phyloP scores from a whole-genome alignment of 2,329 filamentous ascomycete genomes.

The Didymella arachidicola region DNA sequence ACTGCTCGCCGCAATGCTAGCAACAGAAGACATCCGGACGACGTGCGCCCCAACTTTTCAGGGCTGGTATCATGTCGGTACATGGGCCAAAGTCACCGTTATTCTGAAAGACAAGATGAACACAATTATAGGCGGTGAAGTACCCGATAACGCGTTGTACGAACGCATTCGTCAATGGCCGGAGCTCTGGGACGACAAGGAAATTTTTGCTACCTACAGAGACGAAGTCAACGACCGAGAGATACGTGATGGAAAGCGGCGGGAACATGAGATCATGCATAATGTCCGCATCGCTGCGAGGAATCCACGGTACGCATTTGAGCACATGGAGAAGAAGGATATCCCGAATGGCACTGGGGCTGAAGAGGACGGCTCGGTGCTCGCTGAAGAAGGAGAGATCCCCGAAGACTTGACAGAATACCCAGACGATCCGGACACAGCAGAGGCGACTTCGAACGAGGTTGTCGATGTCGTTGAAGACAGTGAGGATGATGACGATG shows the following conservation, averaged over 20 bases:
- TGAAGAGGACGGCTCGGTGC: conserved; percentile 18
- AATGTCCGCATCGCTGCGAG: conserved; percentile 43
- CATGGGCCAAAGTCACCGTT: conserved; percentile 82
- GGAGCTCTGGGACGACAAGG: conserved; percentile 44
- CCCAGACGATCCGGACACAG: conserved; percentile 40
- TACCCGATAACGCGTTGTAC: conserved; percentile 43
- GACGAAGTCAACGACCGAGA: conserved; percentile 39
- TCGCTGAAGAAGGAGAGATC: conserved; percentile 34
- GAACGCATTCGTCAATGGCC: conserved; percentile 45
- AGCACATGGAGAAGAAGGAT: conserved; percentile 37
- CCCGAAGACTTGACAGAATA: conserved; percentile 45
- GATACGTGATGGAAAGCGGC: conserved; percentile 32
- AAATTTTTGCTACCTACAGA: conserved; percentile 39
- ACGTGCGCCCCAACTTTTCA: conserved; percentile 61
- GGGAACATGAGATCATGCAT: conserved; percentile 46
- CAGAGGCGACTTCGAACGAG: conserved; percentile 34
- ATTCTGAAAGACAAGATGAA: conserved; percentile 87
- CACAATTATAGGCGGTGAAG: conserved; percentile 48
- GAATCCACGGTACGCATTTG: conserved; percentile 46
- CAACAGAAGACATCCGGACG: conserved; percentile 61
- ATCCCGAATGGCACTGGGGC: neutral
- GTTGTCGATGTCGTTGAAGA: conserved; percentile 26
- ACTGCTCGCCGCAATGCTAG: conserved; percentile 70
- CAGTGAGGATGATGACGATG: conserved; percentile 24
- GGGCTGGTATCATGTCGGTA: conserved; percentile 85